phyloP scores from a whole-genome alignment of 129 eudicot species.

The Flaveria brownii region DNA sequence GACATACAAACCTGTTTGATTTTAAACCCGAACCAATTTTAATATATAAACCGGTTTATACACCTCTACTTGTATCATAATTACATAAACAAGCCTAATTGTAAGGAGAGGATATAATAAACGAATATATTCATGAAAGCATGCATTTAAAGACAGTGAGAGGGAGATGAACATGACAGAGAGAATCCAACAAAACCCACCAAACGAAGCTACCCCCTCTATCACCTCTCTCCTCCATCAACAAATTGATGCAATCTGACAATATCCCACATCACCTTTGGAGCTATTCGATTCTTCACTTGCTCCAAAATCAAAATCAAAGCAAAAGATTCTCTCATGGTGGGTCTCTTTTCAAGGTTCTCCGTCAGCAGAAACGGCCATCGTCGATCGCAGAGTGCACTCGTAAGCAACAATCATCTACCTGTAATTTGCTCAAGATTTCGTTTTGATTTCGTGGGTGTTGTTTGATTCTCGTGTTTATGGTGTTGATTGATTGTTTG shows the following conservation, averaged over 20 bases:
- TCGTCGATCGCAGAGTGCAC: slow-evolving; percentile 81
- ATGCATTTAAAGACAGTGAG: neutral
- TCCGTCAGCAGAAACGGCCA: slow-evolving; percentile 66
- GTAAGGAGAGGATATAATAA: neutral
- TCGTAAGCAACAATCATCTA: slow-evolving; percentile 44
- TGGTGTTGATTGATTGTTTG: no score
- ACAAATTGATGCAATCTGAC: slow-evolving; percentile 9
- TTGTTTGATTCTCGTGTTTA: no score
- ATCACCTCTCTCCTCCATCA: neutral
- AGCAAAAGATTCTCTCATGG: slow-evolving; percentile 37
- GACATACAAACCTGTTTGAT: no score
- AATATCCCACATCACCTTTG: slow-evolving; percentile 13
- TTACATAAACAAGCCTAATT: neutral
- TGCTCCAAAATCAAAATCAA: neutral
- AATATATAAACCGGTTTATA: no score
- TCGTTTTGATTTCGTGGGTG: neutral
- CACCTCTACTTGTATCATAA: no score
- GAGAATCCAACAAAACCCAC: slow-evolving; percentile 40
- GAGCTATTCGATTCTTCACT: neutral
- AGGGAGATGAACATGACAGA: slow-evolving; percentile 15
- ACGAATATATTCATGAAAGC: neutral
- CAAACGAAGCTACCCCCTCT: slow-evolving; percentile 32
- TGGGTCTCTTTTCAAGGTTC: slow-evolving; percentile 84
- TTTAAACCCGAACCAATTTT: no score
- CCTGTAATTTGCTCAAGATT: neutral